These are phyloP conservation scores for Suhomyces taliae DNA, from an alignment of 1,139 yeast species.

Conservation along the genomic window DNA sequence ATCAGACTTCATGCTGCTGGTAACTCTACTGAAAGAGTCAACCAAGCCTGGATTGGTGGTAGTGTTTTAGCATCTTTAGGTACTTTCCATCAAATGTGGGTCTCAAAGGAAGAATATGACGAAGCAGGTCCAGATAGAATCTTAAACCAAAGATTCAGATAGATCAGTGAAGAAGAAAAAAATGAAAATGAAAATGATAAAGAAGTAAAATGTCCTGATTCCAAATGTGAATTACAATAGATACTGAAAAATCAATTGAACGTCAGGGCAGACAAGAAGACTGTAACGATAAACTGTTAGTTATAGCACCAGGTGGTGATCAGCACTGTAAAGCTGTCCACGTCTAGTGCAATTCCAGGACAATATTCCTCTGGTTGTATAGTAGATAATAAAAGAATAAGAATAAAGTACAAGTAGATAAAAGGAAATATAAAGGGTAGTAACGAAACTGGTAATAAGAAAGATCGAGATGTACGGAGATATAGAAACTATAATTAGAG, in stretches of 20 bases:
- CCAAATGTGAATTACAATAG: too few relatives aligned
- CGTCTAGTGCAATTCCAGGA: too few relatives aligned
- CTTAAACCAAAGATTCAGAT: slow-evolving; percentile 72
- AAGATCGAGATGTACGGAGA: neutral
- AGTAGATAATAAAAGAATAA: neutral
- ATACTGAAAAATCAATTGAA: too few relatives aligned
- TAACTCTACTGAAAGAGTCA: slow-evolving; percentile 75
- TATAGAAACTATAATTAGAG: too few relatives aligned
- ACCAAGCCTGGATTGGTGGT: slow-evolving; percentile 95
- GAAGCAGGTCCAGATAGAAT: slow-evolving; percentile 89
- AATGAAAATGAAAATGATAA: too few relatives aligned
- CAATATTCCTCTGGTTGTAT: neutral
- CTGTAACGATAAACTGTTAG: too few relatives aligned
- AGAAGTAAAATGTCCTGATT: too few relatives aligned
- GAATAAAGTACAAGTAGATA: too few relatives aligned
- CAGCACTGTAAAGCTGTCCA: too few relatives aligned
- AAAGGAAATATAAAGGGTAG: too few relatives aligned
- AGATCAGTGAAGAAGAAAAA: slow-evolving; percentile 7
- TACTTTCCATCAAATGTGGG: slow-evolving; percentile 97
- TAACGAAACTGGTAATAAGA: neutral
- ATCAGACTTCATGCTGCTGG: slow-evolving; percentile 89
- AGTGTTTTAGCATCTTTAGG: slow-evolving; percentile 90
- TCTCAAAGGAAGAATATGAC: slow-evolving; percentile 83
- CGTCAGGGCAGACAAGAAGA: too few relatives aligned
- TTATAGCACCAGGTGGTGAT: too few relatives aligned